Evolutionary conservation across 2,329 filamentous ascomycete genomes (phyloP).

Genomic region (Colletotrichum endophyticum): DNA sequence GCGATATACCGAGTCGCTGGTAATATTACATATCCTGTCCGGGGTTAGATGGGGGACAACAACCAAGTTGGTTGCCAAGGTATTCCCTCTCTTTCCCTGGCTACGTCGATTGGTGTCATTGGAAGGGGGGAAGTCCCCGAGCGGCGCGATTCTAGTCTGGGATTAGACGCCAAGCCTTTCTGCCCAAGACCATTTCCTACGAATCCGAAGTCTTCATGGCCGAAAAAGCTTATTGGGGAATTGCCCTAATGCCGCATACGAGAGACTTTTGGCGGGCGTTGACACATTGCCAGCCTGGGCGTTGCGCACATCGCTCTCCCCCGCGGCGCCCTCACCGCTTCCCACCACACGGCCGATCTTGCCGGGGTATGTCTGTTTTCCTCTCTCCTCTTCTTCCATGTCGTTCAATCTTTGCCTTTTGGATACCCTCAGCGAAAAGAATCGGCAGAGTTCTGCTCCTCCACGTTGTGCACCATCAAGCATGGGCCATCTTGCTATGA

Average conservation of each 20-base stretch:
- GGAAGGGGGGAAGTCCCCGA: not conserved
- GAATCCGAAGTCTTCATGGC: not conserved
- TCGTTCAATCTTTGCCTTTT: not conserved
- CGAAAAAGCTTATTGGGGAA: not conserved
- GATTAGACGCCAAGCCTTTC: not conserved
- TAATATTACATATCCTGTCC: not conserved
- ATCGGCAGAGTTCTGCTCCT: slow-evolving; percentile 3
- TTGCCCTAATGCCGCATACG: not conserved
- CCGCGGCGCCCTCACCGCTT: not conserved
- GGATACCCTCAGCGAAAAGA: not conserved
- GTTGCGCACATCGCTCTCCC: not conserved
- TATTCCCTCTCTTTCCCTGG: not conserved
- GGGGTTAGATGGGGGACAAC: not conserved
- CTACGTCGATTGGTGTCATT: not conserved
- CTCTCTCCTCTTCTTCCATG: not conserved
- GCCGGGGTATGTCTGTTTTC: not conserved
- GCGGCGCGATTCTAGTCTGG: not conserved
- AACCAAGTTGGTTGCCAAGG: not conserved
- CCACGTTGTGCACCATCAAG: not conserved
- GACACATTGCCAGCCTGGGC: not conserved
- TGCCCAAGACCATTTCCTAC: not conserved
- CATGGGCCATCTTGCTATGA: not conserved
- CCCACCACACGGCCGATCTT: not conserved
- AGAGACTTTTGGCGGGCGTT: not conserved
- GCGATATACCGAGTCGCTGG: not conserved